A percentile compares a stretch with the other conserved stretches of the same genome.
Evolutionary conservation across 306 rosid species (phyloP).

Genomic region (Fagus sylvatica): DNA sequence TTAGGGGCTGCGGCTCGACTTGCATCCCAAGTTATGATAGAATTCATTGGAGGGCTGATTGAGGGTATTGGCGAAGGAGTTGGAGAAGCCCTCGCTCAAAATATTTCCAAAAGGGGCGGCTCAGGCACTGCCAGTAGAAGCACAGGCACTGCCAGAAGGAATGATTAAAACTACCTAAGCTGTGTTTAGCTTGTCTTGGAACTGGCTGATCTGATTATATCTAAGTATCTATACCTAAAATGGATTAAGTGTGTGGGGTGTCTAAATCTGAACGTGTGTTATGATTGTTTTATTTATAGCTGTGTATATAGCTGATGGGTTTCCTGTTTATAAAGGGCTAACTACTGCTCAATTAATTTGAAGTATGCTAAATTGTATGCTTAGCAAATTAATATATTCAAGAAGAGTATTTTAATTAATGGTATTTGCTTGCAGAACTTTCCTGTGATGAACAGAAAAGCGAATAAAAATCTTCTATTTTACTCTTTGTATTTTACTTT

Average conservation of each 20-base stretch:
- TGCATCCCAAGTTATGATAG: conserved; percentile 76
- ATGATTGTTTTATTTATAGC: background rate
- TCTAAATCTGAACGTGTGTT: background rate
- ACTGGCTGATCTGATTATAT: background rate
- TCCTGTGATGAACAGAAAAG: background rate
- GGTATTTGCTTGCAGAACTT: background rate
- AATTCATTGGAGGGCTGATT: conserved; percentile 67
- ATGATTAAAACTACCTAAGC: background rate
- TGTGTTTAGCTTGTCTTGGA: background rate
- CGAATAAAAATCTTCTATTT: too few species aligned
- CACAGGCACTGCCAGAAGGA: background rate
- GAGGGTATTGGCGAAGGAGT: conserved; percentile 83
- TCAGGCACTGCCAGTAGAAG: too few species aligned
- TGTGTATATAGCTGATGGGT: background rate
- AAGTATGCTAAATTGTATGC: background rate
- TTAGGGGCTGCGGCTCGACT: conserved; percentile 58
- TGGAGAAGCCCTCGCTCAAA: conserved; percentile 70
- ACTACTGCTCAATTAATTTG: too few species aligned
- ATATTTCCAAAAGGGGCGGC: conserved; percentile 41
- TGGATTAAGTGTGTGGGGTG: background rate
- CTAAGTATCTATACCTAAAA: background rate
- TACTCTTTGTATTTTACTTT: too few species aligned
- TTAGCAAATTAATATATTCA: background rate
- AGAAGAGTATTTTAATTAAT: background rate
- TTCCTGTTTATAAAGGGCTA: too few species aligned